Evolutionary conservation across 331 rosid genomes (phyloP).

Genomic region (Malus hybrid): DNA sequence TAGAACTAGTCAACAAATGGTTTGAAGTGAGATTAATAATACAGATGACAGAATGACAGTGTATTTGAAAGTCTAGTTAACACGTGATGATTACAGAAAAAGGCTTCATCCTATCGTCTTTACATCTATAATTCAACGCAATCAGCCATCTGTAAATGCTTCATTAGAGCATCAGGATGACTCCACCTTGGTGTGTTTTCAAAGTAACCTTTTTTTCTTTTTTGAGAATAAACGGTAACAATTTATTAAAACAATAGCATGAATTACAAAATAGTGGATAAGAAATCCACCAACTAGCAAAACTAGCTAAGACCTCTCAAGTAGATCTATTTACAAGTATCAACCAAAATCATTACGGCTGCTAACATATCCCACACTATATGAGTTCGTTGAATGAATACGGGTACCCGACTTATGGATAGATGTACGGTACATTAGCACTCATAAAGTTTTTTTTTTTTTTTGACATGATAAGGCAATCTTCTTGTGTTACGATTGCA

Average conservation of each 20-base stretch:
- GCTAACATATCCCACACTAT: too few relatives aligned
- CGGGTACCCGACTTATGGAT: not conserved
- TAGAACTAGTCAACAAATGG: slow-evolving; percentile 30
- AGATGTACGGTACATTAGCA: not conserved
- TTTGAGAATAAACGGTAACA: too few relatives aligned
- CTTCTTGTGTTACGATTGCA: not conserved
- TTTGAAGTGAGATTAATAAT: not conserved
- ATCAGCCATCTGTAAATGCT: not conserved
- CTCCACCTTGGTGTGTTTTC: too few relatives aligned
- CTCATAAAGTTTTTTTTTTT: too few relatives aligned
- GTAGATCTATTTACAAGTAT: too few relatives aligned
- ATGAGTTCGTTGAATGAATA: too few relatives aligned
- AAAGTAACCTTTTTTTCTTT: not conserved
- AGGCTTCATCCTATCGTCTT: not conserved
- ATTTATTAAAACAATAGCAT: too few relatives aligned
- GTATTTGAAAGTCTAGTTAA: not conserved
- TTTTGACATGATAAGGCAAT: not conserved
- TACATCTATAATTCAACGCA: not conserved
- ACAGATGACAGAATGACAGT: not conserved
- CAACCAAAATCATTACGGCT: too few relatives aligned
- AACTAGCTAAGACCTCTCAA: too few relatives aligned
- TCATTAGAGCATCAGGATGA: not conserved
- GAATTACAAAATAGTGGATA: too few relatives aligned
- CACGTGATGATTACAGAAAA: not conserved
- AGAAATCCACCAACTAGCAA: too few relatives aligned